phyloP scores from a whole-genome alignment of 768 basidiomycete genomes.

The Termitomyces sp. region DNA sequence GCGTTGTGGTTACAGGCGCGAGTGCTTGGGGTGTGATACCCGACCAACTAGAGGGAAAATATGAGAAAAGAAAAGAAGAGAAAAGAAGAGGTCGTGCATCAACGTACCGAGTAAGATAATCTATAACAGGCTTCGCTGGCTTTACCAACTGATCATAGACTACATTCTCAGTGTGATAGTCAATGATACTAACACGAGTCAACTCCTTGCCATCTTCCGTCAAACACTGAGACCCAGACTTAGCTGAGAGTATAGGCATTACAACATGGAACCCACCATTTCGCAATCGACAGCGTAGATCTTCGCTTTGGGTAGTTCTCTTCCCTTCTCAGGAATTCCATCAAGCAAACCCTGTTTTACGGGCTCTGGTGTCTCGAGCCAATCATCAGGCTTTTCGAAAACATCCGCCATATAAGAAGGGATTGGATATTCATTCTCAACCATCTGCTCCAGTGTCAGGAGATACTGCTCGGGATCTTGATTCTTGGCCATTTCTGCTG shows the following conservation, averaged over 20 bases:
- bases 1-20: conserved; percentile 64
- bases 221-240: conserved; percentile 50
- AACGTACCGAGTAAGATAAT: conserved; percentile 85
- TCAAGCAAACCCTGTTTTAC: conserved; percentile 21
- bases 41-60: conserved; percentile 59
- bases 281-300: conserved; percentile 94
- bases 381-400: conserved; percentile 59
- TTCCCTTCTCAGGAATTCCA: conserved; percentile 19
- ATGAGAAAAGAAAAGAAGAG: not conserved
- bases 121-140: conserved; percentile 75
- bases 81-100: too few species aligned
- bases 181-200: conserved; percentile 79
- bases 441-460: conserved; percentile 79
- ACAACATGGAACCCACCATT: conserved; percentile 58
- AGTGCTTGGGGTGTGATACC: conserved; percentile 83
- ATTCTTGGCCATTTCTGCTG: conserved; percentile 57
- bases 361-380: conserved; percentile 75
- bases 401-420: conserved; percentile 80
- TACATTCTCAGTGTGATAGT: conserved; percentile 64
- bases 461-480: conserved; percentile 67
- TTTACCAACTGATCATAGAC: conserved; percentile 89
- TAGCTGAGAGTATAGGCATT: not conserved
- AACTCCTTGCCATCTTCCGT: conserved; percentile 90
- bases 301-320: conserved; percentile 29
- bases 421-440: conserved; percentile 89